Percentiles rank a stretch among this genome's conserved stretches.
These are phyloP conservation scores for Plicaturopsis crispa DNA, from an alignment of 768 basidiomycete species.

Conservation along the genomic window DNA sequence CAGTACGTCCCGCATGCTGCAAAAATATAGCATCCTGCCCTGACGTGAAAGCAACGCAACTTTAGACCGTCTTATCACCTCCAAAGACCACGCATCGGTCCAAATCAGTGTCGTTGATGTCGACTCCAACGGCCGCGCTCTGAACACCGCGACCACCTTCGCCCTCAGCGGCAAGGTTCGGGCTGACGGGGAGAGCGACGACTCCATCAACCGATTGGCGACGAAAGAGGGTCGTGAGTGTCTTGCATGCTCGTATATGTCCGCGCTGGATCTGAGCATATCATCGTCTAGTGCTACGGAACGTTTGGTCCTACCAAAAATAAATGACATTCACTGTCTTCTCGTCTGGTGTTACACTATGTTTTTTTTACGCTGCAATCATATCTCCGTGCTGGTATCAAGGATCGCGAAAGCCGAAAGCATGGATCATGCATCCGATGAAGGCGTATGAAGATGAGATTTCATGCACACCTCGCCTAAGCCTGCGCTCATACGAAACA, in stretches of 20 bases:
- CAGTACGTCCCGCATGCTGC: conserved; percentile 49
- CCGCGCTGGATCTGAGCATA: conserved; percentile 3
- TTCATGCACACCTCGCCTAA: no score
- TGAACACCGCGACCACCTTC: conserved; percentile 79
- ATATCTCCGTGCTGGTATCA: no score
- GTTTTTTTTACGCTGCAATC: no score
- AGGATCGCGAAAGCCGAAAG: no score
- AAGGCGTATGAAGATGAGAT: no score
- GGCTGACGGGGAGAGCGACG: conserved; percentile 93
- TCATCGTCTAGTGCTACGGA: conserved; percentile 70
- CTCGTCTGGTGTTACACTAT: not conserved
- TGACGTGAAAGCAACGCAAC: conserved; percentile 2
- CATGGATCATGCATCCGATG: no score
- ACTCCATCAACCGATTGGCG: conserved; percentile 92
- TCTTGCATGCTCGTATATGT: conserved; percentile 1
- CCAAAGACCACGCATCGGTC: conserved; percentile 98
- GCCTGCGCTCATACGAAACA: no score
- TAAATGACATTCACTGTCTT: conserved; percentile 31
- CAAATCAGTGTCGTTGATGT: conserved; percentile 95
- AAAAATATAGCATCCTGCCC: conserved; percentile 5
- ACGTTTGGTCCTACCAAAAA: conserved; percentile 95
- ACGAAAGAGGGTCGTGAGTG: conserved; percentile 90
- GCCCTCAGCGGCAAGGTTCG: conserved; percentile 93
- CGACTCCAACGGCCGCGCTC: conserved; percentile 78
- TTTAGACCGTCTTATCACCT: conserved; percentile 92